A percentile compares a stretch with the other conserved stretches of the same genome.
Evolutionary conservation across 495 filamentous ascomycete genomes (phyloP).

Genomic region (Lichenothelia convexa): DNA sequence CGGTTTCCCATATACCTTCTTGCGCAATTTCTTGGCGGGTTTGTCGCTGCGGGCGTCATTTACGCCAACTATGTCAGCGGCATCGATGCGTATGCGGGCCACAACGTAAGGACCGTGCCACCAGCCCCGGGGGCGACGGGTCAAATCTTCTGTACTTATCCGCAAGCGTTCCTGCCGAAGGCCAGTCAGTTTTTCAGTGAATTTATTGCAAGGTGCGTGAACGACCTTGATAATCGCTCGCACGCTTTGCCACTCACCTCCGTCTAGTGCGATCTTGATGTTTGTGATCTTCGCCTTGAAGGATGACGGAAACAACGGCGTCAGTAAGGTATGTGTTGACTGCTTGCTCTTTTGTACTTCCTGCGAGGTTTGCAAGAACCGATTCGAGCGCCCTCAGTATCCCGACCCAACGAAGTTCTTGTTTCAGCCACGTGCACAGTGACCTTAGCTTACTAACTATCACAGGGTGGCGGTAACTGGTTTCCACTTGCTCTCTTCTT

Average conservation of each 20-base stretch:
- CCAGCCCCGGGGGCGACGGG: conserved; percentile 37
- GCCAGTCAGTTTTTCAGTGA: conserved; percentile 44
- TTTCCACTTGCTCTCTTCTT: conserved; percentile 33
- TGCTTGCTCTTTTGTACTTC: too few relatives aligned
- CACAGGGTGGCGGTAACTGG: conserved; percentile 7
- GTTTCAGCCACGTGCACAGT: too few relatives aligned
- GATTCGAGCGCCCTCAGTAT: neutral
- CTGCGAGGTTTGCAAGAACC: neutral
- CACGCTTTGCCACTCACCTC: too few relatives aligned
- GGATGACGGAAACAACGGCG: conserved; percentile 28
- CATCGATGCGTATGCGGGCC: conserved; percentile 8
- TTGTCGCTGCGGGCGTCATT: conserved; percentile 16
- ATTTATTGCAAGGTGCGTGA: conserved; percentile 43
- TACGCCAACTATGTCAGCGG: conserved; percentile 19
- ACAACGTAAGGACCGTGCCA: conserved; percentile 35
- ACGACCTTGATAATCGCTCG: too few relatives aligned
- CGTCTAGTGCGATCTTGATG: conserved; percentile 41
- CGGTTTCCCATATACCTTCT: conserved; percentile 18
- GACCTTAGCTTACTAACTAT: too few relatives aligned
- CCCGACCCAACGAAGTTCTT: too few relatives aligned
- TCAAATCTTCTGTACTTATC: conserved; percentile 50
- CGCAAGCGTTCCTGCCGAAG: conserved; percentile 39
- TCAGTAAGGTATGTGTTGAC: conserved; percentile 10
- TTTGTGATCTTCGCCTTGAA: conserved; percentile 50
- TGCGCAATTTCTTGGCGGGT: conserved; percentile 21